Base-by-base conservation (phyloP, 352 stramenopile genomes). In the Phytophthora lateralis region DNA sequence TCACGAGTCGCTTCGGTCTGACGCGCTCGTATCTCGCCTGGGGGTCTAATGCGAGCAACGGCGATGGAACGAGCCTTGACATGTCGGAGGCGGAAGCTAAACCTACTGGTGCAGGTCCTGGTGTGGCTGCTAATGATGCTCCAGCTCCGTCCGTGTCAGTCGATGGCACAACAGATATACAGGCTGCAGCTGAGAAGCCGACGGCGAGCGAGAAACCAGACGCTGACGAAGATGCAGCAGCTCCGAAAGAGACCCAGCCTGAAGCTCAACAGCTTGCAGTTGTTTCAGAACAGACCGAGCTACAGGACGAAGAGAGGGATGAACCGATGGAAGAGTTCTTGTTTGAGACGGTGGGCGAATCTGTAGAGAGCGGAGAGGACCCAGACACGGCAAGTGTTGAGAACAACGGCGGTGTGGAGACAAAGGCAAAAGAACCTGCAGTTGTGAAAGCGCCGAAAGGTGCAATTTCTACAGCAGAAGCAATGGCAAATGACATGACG, bases 21-120 rank as follows among this genome's bases (percentile, higher is more conserved):
- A 69, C 44, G 12, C 63, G 48, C 14, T 61, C 66, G 4, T 79
- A 62, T 56, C 49, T 44, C 39, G 48, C 44, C 9, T 79, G 71
- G 71, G 60, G 24, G 11, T 14, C 43, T 3, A 27, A 6, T 18
- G 20, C 26, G 42, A 14, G 7, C 29, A 60, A 37, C 38, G 27
- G 30, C 15, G 57, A 53, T 11, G 18, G 12, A 14, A 55, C n/a
- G 17, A 42, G 24, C n/a, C 20, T 29, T 17, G 55, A 32, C 21
- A 20, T 20, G 17, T 18, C 43, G 8, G 37, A 46, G 26, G 30
- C 21, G 8, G 34, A 67, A 27, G 14, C n/a, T 14, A 38, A 43
- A 42, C 15, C 1, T 30, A n/a, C 21, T 53, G 21, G 18, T 35
- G 32, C 29, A 44, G 37, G 4, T 32, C 30, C 7, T 2, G 39